These are phyloP conservation scores for Neonectria hederae DNA, from an alignment of 2,329 filamentous ascomycete genomes.

Conservation along the genomic window DNA sequence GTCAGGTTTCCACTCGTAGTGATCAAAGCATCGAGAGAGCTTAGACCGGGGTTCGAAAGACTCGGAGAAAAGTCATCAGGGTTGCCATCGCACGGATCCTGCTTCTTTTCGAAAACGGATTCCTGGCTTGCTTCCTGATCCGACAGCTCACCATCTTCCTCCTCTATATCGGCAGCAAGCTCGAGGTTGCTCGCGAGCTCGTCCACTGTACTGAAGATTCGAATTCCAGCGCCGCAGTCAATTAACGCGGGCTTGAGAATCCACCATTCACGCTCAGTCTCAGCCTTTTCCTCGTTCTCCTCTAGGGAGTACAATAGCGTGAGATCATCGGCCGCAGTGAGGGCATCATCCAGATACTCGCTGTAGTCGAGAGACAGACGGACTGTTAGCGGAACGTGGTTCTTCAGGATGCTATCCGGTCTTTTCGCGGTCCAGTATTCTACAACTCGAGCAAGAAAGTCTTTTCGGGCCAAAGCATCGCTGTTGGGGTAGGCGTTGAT, in stretches of 20 bases:
- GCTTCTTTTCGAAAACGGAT: neutral
- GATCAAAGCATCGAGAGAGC: conserved; percentile 45
- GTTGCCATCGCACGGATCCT: conserved; percentile 10
- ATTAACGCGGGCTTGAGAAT: conserved; percentile 52
- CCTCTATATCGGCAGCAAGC: conserved; percentile 48
- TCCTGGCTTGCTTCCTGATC: neutral
- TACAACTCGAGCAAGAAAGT: conserved; percentile 47
- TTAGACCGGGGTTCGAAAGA: conserved; percentile 40
- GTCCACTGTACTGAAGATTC: conserved; percentile 50
- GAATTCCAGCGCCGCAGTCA: conserved; percentile 52
- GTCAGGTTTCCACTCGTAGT: conserved; percentile 41
- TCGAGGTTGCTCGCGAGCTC: conserved; percentile 49
- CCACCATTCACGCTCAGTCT: conserved; percentile 50
- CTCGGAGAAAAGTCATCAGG: conserved; percentile 30
- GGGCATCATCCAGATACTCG: conserved; percentile 51
- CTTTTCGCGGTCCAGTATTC: conserved; percentile 51
- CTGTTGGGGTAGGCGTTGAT: conserved; percentile 53
- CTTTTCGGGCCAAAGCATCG: conserved; percentile 51
- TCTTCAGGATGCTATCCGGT: conserved; percentile 45
- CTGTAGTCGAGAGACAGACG: conserved; percentile 49
- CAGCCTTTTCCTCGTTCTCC: conserved; percentile 43
- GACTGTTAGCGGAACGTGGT: conserved; percentile 46
- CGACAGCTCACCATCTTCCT: conserved; percentile 35
- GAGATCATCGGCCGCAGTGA: conserved; percentile 50
- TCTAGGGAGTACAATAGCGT: conserved; percentile 48